Evolutionary conservation across 1,139 yeast genomes (phyloP).

Genomic region (Martiniozyma asiatica): DNA sequence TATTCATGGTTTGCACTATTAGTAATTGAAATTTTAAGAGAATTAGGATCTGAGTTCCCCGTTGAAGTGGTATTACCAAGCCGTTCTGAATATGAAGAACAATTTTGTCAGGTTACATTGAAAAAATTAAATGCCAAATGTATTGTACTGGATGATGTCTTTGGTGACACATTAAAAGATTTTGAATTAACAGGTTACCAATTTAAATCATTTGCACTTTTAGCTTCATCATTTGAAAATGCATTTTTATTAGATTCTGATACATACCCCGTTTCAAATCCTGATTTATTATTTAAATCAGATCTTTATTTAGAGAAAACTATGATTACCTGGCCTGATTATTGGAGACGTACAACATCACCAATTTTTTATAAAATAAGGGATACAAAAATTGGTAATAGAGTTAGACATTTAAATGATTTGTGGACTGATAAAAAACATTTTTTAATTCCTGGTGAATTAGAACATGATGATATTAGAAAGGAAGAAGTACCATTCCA

Average conservation of each 20-base stretch:
- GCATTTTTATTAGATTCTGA: constrained; percentile 42
- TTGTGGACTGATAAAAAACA: constrained; percentile 19
- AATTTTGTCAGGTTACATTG: constrained; percentile 32
- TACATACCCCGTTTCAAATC: constrained; percentile 39
- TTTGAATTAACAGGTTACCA: constrained; percentile 36
- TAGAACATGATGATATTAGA: constrained; percentile 21
- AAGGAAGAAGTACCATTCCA: constrained; percentile 29
- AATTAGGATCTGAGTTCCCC: constrained; percentile 52
- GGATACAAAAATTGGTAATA: constrained; percentile 21
- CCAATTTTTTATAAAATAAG: constrained; percentile 48
- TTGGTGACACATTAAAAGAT: constrained; percentile 19
- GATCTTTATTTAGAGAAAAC: constrained; percentile 22
- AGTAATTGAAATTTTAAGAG: constrained; percentile 50
- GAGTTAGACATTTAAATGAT: constrained; percentile 20
- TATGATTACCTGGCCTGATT: constrained; percentile 52
- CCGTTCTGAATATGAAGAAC: constrained; percentile 32
- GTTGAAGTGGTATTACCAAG: constrained; percentile 52
- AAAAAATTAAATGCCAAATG: constrained; percentile 35
- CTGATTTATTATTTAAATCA: constrained; percentile 35
- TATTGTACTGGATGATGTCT: constrained; percentile 27
- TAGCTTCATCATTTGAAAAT: constrained; percentile 38
- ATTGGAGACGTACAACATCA: constrained; percentile 52
- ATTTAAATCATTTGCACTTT: constrained; percentile 42
- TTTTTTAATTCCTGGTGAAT: constrained; percentile 18
- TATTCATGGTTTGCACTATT: constrained; percentile 64